Evolutionary conservation across 768 basidiomycete genomes (phyloP), one percentile per base, ranked within the genome.

Genomic region (Lactarius vividus): DNA sequence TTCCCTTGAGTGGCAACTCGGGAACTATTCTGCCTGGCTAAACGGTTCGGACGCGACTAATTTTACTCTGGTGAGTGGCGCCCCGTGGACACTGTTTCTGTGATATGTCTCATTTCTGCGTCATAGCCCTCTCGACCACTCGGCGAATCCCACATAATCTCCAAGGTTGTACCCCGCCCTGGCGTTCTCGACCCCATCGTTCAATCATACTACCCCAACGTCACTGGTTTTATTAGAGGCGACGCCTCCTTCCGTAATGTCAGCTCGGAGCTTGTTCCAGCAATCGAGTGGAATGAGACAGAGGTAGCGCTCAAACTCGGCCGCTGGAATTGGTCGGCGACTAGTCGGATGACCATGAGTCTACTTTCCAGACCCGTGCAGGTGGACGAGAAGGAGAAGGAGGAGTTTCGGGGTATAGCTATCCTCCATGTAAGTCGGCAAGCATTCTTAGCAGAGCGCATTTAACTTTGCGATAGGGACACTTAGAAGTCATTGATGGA

Each of bases 161-260:
- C 82, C 26, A 74, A 76, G 29, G 81, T 89, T 65, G 70, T 84
- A 44, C 75, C 84, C 1, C 73, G 77, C 57, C 82, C 82, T 6
- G 75, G 73, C 4, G 71, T 72, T 42, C 74, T 88, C 4, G 80
- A 85, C 67, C 80, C 83, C 4, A 66, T 71, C 23, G 62, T 71
- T 40, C 78, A 77, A 26, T 88, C 91, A 0, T 93, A 91, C 73
- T 90, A 87, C 70, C 74, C 79, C 4, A 94, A 94, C 72, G 81
- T 89, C 53, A 92, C 92, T 18, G 92, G 92, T 8, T 92, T 90
- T 73, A 81, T 91, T 64, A 86, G 86, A 61, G 90, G 89, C 3
- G 77, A 84, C 53, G 75, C 85, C 16, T 77, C 78, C 44, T 84
- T 84, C 71, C 80, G 85, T 72, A 94, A 93, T 72, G 84, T 92